phyloP scores from a whole-genome alignment of 306 rosid species.

The Amphicarpaea edgeworthii region DNA sequence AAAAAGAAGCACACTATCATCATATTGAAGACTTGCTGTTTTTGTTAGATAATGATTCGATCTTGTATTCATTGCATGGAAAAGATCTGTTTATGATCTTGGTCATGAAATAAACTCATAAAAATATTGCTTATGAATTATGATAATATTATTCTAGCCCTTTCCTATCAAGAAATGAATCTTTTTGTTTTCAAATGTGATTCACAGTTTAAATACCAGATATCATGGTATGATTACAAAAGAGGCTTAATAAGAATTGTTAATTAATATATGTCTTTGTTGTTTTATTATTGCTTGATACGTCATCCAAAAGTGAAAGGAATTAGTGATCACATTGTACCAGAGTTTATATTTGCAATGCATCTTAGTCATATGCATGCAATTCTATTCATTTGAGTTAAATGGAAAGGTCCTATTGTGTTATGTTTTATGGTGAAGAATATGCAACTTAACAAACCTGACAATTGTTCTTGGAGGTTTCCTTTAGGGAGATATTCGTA shows the following conservation, averaged over 20 bases:
- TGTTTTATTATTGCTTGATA: not conserved
- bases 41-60: not conserved
- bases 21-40: no score
- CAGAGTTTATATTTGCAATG: no score
- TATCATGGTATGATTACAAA: not conserved
- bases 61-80: not conserved
- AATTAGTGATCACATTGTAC: no score
- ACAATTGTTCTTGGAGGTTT: conserved; percentile 45
- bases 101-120: not conserved
- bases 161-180: no score
- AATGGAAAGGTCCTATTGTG: no score
- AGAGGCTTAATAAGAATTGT: not conserved
- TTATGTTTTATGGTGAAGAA: no score
- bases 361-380: no score
- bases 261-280: no score
- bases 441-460: conserved; percentile 48
- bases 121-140: no score
- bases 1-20: not conserved
- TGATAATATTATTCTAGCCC: no score
- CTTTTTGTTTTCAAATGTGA: not conserved
- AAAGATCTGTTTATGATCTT: not conserved
- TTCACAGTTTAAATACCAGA: not conserved
- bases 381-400: no score
- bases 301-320: not conserved
- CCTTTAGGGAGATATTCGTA: conserved; percentile 41